Evolutionary conservation across 164 flowering plant species (phyloP).

Genomic region (Stephania cephalantha): DNA sequence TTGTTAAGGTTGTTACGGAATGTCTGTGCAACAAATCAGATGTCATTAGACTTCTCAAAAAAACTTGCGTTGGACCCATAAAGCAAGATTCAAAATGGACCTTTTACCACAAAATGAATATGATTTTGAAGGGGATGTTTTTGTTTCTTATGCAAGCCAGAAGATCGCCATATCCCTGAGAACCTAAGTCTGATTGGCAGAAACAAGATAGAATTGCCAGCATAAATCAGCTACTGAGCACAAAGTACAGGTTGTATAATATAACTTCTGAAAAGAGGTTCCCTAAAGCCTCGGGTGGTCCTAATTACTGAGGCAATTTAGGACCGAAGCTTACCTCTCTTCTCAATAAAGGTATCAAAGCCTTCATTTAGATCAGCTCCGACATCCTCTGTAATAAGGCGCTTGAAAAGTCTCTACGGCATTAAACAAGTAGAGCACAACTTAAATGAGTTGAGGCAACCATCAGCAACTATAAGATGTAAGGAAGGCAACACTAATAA

Average conservation of each 20-base stretch:
- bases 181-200: constrained; percentile 61
- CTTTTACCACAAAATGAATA: constrained; percentile 95
- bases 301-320: neutral
- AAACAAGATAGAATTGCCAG: constrained; percentile 16
- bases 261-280: neutral
- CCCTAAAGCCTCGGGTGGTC: neutral
- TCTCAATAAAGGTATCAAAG: constrained; percentile 65
- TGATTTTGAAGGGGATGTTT: constrained; percentile 60
- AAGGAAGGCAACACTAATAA: neutral
- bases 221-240: constrained; percentile 21
- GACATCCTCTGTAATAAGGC: constrained; percentile 65
- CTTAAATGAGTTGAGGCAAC: constrained; percentile 6
- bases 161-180: constrained; percentile 89
- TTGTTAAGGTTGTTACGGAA: constrained; percentile 95
- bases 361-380: constrained; percentile 94
- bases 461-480: neutral
- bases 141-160: constrained; percentile 80
- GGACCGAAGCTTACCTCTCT: constrained; percentile 49
- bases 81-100: constrained; percentile 6
- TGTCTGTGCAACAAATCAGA: constrained; percentile 47
- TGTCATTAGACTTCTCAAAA: constrained; percentile 6
- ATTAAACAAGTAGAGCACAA: constrained; percentile 1
- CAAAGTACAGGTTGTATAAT: neutral
- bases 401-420: constrained; percentile 85
- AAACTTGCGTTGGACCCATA: neutral